A percentile compares a stretch with the other conserved stretches of the same genome.
Evolutionary conservation across 495 filamentous ascomycete species (phyloP).

Genomic region (Xylaria venustula): DNA sequence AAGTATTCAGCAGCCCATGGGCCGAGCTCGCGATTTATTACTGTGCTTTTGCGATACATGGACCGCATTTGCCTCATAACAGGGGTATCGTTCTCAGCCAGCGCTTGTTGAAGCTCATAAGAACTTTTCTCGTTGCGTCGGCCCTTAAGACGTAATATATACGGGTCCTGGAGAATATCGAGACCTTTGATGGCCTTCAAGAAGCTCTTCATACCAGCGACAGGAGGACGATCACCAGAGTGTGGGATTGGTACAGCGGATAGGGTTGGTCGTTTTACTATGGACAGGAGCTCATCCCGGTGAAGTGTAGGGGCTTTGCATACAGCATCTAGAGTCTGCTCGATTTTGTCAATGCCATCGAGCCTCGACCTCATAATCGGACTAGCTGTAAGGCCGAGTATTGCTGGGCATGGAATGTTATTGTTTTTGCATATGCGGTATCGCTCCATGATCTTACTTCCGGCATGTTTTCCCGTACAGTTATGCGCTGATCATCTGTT

Average conservation of each 20-base stretch:
- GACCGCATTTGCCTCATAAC: constrained; percentile 61
- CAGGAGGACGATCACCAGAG: constrained; percentile 11
- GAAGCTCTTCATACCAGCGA: constrained; percentile 35
- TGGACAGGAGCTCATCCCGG: constrained; percentile 64
- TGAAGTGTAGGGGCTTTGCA: constrained; percentile 70
- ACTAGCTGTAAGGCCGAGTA: constrained; percentile 84
- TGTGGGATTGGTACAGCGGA: constrained; percentile 47
- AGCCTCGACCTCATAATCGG: constrained; percentile 64
- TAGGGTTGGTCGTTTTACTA: constrained; percentile 67
- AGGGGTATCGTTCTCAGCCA: constrained; percentile 58
- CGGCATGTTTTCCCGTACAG: constrained; percentile 61
- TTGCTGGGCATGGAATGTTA: constrained; percentile 56
- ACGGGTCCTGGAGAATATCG: constrained; percentile 70
- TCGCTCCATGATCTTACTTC: constrained; percentile 77
- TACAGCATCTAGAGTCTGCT: constrained; percentile 71
- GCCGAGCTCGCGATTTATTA: constrained; percentile 67
- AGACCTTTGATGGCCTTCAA: constrained; percentile 39
- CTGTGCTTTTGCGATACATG: constrained; percentile 49
- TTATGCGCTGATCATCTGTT: constrained; percentile 59
- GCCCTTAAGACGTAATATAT: constrained; percentile 51
- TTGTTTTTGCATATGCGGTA: constrained; percentile 53
- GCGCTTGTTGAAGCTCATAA: constrained; percentile 43
- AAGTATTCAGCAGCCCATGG: constrained; percentile 72
- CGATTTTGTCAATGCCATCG: constrained; percentile 57
- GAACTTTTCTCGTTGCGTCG: constrained; percentile 35